Evolutionary conservation across 208 protist species (phyloP).

Genomic region (Crithidia fasciculata): DNA sequence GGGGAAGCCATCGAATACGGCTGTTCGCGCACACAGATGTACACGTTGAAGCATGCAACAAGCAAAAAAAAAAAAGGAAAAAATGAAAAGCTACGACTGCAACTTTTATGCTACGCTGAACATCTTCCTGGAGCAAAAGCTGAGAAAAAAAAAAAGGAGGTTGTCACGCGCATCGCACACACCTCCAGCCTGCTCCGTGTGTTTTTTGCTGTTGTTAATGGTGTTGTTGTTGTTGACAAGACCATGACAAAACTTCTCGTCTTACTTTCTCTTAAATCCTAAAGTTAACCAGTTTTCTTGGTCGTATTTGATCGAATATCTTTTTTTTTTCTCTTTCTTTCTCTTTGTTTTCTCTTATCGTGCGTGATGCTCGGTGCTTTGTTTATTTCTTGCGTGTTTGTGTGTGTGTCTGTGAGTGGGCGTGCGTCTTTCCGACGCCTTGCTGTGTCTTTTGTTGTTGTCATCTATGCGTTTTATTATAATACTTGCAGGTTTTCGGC

Average conservation of each 20-base stretch:
- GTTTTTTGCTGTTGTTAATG: not conserved
- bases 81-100: no score
- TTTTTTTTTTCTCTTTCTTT: conserved; percentile 3
- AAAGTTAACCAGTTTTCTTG: not conserved
- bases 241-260: no score
- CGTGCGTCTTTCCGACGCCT: not conserved
- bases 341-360: not conserved
- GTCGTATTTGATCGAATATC: not conserved
- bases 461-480: no score
- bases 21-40: no score
- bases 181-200: not conserved
- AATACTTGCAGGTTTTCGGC: no score
- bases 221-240: not conserved
- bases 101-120: no score
- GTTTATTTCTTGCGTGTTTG: not conserved
- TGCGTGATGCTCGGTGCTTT: not conserved
- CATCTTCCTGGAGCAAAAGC: no score
- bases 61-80: no score
- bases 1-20: no score
- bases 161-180: conserved; percentile 1
- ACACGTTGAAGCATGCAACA: no score
- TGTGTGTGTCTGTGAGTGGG: conserved; percentile 10
- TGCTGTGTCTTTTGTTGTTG: no score
- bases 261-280: no score
- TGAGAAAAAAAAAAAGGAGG: not conserved